These are phyloP conservation scores for Colletotrichum euphorbiae DNA, from an alignment of 2,329 filamentous ascomycete genomes.

Conservation along the genomic window DNA sequence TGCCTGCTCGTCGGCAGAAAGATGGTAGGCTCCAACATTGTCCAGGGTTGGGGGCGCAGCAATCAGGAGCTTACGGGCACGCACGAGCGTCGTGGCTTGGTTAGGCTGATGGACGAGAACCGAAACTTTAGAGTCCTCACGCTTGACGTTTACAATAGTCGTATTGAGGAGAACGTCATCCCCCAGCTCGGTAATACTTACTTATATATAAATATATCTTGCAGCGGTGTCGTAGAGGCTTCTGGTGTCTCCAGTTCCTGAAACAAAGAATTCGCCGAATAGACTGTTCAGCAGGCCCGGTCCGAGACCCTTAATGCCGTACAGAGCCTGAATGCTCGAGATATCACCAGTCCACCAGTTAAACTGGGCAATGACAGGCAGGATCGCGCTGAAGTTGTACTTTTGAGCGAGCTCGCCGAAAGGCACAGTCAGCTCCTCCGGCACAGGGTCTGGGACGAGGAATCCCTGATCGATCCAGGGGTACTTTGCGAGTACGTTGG, in stretches of 20 bases:
- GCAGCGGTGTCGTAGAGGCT: constrained; percentile 45
- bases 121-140: constrained; percentile 44
- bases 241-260: constrained; percentile 42
- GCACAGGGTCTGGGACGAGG: constrained; percentile 55
- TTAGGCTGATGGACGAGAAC: constrained; percentile 38
- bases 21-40: constrained; percentile 48
- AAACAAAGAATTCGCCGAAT: constrained; percentile 42
- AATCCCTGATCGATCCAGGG: constrained; percentile 45
- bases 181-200: too few relatives aligned
- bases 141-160: constrained; percentile 41
- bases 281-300: constrained; percentile 40
- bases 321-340: constrained; percentile 51
- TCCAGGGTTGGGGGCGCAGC: constrained; percentile 50
- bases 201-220: too few relatives aligned
- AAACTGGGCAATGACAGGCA: constrained; percentile 49
- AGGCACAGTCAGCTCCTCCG: constrained; percentile 56
- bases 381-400: constrained; percentile 51
- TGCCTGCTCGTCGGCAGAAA: constrained; percentile 46
- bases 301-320: constrained; percentile 52
- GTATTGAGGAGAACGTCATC: constrained; percentile 45
- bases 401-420: constrained; percentile 57
- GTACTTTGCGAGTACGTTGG: constrained; percentile 33
- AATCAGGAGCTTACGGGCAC: constrained; percentile 47
- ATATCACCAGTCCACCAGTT: constrained; percentile 55
- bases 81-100: constrained; percentile 23